Percentiles rank a stretch among this genome's conserved stretches.
Conservation (phyloP, 1,284 basidiomycete species). For the Malassezia japonica region DNA sequence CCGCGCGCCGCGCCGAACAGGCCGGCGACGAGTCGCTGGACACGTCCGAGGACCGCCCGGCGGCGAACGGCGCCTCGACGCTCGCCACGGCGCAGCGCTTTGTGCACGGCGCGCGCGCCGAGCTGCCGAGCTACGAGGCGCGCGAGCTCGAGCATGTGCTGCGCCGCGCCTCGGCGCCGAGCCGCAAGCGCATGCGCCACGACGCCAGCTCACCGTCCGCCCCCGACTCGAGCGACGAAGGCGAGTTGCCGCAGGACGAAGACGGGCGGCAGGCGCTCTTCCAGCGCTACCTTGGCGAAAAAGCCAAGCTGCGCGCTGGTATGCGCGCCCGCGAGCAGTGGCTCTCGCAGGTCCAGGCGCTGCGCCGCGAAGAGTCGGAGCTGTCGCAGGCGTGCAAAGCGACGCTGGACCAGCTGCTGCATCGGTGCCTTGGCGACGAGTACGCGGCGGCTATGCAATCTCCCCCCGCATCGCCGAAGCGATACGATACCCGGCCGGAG, state of each 20-base stretch:
- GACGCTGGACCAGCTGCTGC: conserved; percentile 27
- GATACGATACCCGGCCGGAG: background rate
- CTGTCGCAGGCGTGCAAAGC: conserved; percentile 15
- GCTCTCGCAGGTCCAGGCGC: conserved; percentile 12
- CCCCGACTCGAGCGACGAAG: background rate
- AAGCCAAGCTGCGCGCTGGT: conserved; percentile 29
- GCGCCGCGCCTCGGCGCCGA: conserved; percentile 1
- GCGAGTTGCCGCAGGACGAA: background rate
- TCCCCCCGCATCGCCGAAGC: conserved; percentile 22
- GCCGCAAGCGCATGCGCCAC: background rate
- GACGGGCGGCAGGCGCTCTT: conserved; percentile 9
- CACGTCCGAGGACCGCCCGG: conserved; percentile 19
- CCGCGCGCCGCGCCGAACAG: conserved; percentile 9
- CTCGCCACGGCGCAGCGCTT: conserved; percentile 3
- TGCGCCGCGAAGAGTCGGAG: conserved; percentile 16
- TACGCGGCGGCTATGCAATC: conserved; percentile 32
- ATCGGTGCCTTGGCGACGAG: conserved; percentile 19
- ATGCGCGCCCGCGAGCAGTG: conserved; percentile 24
- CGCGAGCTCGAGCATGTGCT: conserved; percentile 25
- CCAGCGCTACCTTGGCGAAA: conserved; percentile 35
- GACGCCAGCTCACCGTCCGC: no score
- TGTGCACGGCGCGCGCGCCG: conserved; percentile 16
- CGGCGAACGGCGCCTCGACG: background rate
- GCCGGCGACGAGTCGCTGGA: conserved; percentile 32
- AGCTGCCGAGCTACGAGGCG: conserved; percentile 28